A percentile compares a stretch with the other conserved stretches of the same genome.
Conservation (phyloP, 805 yeast species). For the Cyberlindnera meyerae region DNA sequence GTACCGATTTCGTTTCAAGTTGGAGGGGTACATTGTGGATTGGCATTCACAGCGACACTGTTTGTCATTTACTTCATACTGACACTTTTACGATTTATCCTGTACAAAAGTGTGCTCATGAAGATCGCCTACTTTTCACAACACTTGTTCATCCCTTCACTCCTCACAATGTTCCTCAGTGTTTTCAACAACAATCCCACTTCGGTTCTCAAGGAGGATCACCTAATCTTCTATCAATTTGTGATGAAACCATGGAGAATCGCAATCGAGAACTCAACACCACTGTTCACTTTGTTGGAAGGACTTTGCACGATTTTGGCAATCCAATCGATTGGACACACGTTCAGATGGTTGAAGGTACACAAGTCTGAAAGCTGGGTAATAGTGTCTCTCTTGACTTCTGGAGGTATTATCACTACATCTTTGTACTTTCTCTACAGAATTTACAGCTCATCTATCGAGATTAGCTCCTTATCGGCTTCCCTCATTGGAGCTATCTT, state of each 20-base stretch:
- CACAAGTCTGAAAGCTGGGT: slow-evolving; percentile 70
- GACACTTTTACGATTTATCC: slow-evolving; percentile 64
- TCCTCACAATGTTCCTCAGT: slow-evolving; percentile 64
- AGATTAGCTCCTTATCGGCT: slow-evolving; percentile 60
- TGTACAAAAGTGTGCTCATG: slow-evolving; percentile 29
- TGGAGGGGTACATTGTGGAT: slow-evolving; percentile 88
- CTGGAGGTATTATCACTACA: slow-evolving; percentile 72
- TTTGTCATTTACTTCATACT: slow-evolving; percentile 63
- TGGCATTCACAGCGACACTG: slow-evolving; percentile 74
- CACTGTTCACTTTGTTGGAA: slow-evolving; percentile 82
- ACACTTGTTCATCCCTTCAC: slow-evolving; percentile 75
- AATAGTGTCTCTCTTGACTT: slow-evolving; percentile 61
- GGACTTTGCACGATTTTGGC: slow-evolving; percentile 88
- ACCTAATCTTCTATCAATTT: slow-evolving; percentile 27
- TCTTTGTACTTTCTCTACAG: slow-evolving; percentile 76
- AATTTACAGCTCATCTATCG: slow-evolving; percentile 74
- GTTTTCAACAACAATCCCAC: slow-evolving; percentile 38
- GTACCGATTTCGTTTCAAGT: slow-evolving; percentile 92
- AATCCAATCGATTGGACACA: slow-evolving; percentile 90
- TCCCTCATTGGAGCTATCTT: slow-evolving; percentile 82
- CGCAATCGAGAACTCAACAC: slow-evolving; percentile 74
- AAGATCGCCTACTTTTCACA: slow-evolving; percentile 67
- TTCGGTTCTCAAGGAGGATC: slow-evolving; percentile 18
- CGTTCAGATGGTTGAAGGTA: slow-evolving; percentile 61
- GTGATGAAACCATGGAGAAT: slow-evolving; percentile 65